Evolutionary conservation across 208 protist genomes (phyloP), one percentile per base, ranked within the genome.

Genomic region (Strigomonas culicis): DNA sequence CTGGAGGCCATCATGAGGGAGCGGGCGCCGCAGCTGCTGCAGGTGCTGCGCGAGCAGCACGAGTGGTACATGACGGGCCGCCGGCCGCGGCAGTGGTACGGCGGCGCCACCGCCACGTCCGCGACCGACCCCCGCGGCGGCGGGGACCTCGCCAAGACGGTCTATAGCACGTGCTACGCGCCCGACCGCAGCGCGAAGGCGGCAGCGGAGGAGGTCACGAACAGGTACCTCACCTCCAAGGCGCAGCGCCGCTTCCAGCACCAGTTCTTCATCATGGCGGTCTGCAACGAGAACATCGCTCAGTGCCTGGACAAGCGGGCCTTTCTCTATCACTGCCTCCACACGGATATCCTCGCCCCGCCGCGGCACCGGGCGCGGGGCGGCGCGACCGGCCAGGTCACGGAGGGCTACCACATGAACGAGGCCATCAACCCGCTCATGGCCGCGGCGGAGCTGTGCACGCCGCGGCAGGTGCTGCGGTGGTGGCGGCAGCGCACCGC

Each of bases 221-320:
- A 70, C 36, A 31, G 43, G 19, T 75, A 75, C 59, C 21, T 66
- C 24, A 32, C 44, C 59, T 51, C 47, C 22, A 39, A 70, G 6
- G 53, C 65, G 28, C 70, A 75, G 52, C 21, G 28, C 3, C 55
- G 63, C 30, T 70, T 69, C 44, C n/a, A 56, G 13, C 60, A 59
- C 25, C 68, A 59, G 55, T 75, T 75, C 47, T 70, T 70, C 49
- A 52, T 75, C 39, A 75, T 59, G 32, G 61, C 70, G 17, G 63
- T 75, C 19, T 66, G 63, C 34, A 59, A 68, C 39, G 70, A 75
- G 32, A 56, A 55, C 49, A 44, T 61, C 17, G 61, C 70, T 17
- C 70, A 75, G 47, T n/a, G 39, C 31, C 62, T 57, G 34, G 34
- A 39, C 34, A 39, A 39, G 34, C n/a, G 25, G 44, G 28, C 64